Evolutionary conservation across 164 flowering plant genomes (phyloP).

Genomic region (Aristolochia fimbriata): DNA sequence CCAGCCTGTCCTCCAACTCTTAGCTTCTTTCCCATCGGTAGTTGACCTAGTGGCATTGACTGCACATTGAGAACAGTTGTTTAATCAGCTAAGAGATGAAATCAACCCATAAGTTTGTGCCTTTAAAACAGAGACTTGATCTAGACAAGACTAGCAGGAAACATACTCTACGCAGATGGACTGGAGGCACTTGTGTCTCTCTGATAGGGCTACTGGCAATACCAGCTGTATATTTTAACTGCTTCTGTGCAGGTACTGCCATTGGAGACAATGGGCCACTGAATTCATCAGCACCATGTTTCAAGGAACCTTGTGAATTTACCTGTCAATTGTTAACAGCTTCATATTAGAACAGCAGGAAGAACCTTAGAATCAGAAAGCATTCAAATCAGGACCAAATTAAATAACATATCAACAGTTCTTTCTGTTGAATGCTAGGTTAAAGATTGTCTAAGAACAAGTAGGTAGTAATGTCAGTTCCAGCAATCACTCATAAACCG

Average conservation of each 20-base stretch:
- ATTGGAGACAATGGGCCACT: slow-evolving; percentile 60
- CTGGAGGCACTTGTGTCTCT: slow-evolving; percentile 48
- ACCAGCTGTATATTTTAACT: slow-evolving; percentile 82
- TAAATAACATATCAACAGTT: background rate
- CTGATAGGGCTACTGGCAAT: slow-evolving; percentile 59
- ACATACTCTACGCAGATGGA: slow-evolving; percentile 57
- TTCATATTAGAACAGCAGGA: background rate
- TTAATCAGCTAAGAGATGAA: background rate
- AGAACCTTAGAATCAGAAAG: background rate
- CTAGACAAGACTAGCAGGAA: slow-evolving; percentile 1
- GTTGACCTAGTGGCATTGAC: slow-evolving; percentile 79
- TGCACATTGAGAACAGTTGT: slow-evolving; percentile 23
- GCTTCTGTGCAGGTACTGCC: slow-evolving; percentile 77
- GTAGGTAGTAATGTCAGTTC: too few species aligned
- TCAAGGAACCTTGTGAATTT: slow-evolving; percentile 40
- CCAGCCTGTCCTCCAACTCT: slow-evolving; percentile 70
- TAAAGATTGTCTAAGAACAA: too few species aligned
- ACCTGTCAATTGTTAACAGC: slow-evolving; percentile 33
- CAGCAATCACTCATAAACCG: too few species aligned
- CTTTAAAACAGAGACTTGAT: background rate
- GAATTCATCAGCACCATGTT: slow-evolving; percentile 59
- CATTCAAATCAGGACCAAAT: background rate
- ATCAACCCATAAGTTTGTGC: too few species aligned
- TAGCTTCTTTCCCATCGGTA: slow-evolving; percentile 60
- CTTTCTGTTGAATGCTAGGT: too few species aligned